A percentile compares a stretch with the other conserved stretches of the same genome.
phyloP scores from a whole-genome alignment of 1,284 basidiomycete genomes.

The Pseudozyma hubeiensis region DNA sequence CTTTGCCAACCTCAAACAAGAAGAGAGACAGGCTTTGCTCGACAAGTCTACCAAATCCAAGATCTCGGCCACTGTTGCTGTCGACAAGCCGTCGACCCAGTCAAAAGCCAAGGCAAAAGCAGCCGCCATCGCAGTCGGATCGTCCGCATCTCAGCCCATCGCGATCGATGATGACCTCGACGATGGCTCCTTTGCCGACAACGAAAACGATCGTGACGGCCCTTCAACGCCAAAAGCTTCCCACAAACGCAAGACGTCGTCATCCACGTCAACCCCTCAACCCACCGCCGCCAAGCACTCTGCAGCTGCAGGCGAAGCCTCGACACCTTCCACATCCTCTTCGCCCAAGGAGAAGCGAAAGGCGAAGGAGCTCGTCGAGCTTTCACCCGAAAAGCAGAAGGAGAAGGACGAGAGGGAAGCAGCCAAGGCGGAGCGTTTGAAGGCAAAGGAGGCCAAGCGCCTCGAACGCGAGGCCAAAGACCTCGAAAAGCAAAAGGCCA shows the following conservation, averaged over 20 bases:
- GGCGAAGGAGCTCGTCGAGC: conserved; percentile 38
- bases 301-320: conserved; percentile 16
- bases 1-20: conserved; percentile 37
- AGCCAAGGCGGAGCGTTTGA: conserved; percentile 66
- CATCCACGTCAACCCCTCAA: conserved; percentile 32
- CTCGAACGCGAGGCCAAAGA: conserved; percentile 49
- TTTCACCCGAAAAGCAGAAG: conserved; percentile 50
- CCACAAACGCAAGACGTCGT: conserved; percentile 29
- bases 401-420: conserved; percentile 71
- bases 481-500: conserved; percentile 66
- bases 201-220: conserved; percentile 11
- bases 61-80: conserved; percentile 31
- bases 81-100: conserved; percentile 11
- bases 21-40: conserved; percentile 47
- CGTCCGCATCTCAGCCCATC: conserved; percentile 17
- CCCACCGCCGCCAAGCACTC: conserved; percentile 21
- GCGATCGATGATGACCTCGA: conserved; percentile 45
- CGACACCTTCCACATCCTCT: conserved; percentile 24
- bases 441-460: conserved; percentile 48
- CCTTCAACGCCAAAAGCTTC: conserved; percentile 29
- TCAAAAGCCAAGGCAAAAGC: conserved; percentile 9
- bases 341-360: conserved; percentile 53
- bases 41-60: conserved; percentile 39
- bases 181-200: conserved; percentile 35
- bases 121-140: conserved; percentile 5